These are phyloP conservation scores for Aegilops tauschii DNA, from an alignment of 176 grass and related monocot species.

Conservation along the genomic window DNA sequence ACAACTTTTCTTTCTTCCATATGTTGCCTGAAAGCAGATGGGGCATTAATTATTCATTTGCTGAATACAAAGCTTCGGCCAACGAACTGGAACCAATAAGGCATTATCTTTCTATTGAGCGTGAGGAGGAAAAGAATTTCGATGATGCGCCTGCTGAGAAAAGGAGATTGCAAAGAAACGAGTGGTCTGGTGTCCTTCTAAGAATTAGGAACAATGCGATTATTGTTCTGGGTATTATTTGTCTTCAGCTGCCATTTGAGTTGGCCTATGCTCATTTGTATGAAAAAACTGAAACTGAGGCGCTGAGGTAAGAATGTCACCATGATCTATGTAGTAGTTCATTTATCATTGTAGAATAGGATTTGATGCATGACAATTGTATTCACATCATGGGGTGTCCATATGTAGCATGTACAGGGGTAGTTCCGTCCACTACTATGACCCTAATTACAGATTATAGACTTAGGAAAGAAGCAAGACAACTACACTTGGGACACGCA, in stretches of 20 bases:
- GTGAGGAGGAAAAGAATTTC: slow-evolving; percentile 56
- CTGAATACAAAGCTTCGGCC: slow-evolving; percentile 71
- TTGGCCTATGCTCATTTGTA: slow-evolving; percentile 98
- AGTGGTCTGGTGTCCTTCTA: slow-evolving; percentile 83
- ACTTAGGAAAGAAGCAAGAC: no score
- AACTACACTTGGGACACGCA: no score
- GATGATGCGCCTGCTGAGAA: slow-evolving; percentile 58
- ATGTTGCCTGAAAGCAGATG: slow-evolving; percentile 48
- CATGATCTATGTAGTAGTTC: background rate
- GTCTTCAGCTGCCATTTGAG: slow-evolving; percentile 93
- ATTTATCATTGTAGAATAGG: background rate
- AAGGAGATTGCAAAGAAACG: slow-evolving; percentile 79
- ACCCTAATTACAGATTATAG: no score
- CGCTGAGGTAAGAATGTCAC: slow-evolving; percentile 53
- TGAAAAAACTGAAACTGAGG: slow-evolving; percentile 67
- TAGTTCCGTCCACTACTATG: no score
- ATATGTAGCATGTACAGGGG: no score
- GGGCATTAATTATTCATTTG: slow-evolving; percentile 91
- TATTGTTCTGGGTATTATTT: slow-evolving; percentile 88
- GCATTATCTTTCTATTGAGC: slow-evolving; percentile 17
- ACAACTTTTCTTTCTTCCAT: slow-evolving; percentile 6
- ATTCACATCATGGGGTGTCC: no score
- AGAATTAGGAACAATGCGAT: slow-evolving; percentile 92
- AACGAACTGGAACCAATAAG: slow-evolving; percentile 45
- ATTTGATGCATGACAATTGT: no score